Conservation (phyloP, 73 alveolate species). For the Strombidium stylifer region DNA sequence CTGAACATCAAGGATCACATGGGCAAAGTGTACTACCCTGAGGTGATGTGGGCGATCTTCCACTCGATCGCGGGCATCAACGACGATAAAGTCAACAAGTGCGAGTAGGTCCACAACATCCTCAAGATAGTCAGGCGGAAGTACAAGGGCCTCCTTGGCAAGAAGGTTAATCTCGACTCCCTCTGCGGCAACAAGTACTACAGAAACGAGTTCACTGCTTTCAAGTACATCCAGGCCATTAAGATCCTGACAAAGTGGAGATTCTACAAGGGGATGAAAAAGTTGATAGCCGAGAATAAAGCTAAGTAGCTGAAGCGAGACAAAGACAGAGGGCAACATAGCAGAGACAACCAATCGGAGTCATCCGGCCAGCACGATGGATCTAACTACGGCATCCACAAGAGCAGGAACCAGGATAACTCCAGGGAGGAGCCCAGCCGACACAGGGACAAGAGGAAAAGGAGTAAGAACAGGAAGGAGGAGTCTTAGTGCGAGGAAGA, state of each 20-base stretch:
- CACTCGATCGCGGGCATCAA: constrained; percentile 55
- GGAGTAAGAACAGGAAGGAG: no score
- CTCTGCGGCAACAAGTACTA: constrained; percentile 49
- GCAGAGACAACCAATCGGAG: no score
- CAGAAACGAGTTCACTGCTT: constrained; percentile 40
- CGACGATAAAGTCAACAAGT: constrained; percentile 47
- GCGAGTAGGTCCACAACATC: constrained; percentile 33
- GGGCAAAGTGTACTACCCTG: constrained; percentile 62
- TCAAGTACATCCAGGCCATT: constrained; percentile 44
- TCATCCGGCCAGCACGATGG: no score
- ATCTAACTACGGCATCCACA: no score
- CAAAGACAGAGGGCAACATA: no score
- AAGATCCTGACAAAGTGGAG: constrained; percentile 36
- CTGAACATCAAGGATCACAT: constrained; percentile 49
- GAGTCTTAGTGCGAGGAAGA: no score
- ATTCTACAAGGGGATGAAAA: background rate
- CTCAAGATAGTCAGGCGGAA: constrained; percentile 32
- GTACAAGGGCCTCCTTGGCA: constrained; percentile 40
- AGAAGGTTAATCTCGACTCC: constrained; percentile 35
- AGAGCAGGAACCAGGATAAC: no score
- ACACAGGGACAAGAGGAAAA: no score
- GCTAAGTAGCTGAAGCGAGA: background rate
- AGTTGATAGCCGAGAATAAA: no score
- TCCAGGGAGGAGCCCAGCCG: no score
- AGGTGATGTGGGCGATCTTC: constrained; percentile 62